A percentile compares a stretch with the other conserved stretches of the same genome.
These are phyloP conservation scores for Gossypium bickii DNA, from an alignment of 345 rosid genomes.

Conservation along the genomic window DNA sequence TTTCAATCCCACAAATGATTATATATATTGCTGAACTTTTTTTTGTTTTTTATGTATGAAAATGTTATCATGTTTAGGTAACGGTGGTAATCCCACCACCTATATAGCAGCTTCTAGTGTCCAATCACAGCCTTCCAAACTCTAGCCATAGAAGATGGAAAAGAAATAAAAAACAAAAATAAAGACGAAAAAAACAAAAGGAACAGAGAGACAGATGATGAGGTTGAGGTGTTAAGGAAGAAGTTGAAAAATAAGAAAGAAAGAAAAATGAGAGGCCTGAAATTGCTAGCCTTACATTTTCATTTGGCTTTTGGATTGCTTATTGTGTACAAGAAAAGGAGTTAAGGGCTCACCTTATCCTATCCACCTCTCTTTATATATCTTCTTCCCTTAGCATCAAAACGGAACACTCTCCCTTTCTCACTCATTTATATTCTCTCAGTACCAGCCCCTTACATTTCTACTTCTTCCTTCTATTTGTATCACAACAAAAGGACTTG, in stretches of 20 bases:
- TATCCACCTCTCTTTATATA: background rate
- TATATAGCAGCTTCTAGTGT: background rate
- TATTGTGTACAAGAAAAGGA: conserved; percentile 25
- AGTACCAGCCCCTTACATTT: conserved; percentile 39
- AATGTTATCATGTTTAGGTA: background rate
- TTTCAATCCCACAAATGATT: too few relatives aligned
- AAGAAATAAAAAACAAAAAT: background rate
- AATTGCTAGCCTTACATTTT: conserved; percentile 44
- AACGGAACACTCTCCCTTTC: background rate
- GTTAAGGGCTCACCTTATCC: conserved; percentile 57
- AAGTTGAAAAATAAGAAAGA: conserved; percentile 22
- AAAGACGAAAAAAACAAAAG: background rate
- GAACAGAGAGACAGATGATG: conserved; percentile 15
- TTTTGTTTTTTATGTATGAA: too few relatives aligned
- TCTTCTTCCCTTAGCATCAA: background rate
- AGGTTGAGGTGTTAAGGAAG: conserved; percentile 15
- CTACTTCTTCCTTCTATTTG: conserved; percentile 25
- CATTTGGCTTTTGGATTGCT: background rate
- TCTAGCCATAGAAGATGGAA: background rate
- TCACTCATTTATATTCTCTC: background rate
- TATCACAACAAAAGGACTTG: conserved; percentile 20
- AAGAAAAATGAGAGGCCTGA: conserved; percentile 57
- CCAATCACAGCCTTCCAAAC: conserved; percentile 20
- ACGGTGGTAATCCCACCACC: background rate
- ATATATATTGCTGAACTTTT: too few relatives aligned